Conservation (phyloP, 495 filamentous ascomycete species). For the Viridothelium virens region DNA sequence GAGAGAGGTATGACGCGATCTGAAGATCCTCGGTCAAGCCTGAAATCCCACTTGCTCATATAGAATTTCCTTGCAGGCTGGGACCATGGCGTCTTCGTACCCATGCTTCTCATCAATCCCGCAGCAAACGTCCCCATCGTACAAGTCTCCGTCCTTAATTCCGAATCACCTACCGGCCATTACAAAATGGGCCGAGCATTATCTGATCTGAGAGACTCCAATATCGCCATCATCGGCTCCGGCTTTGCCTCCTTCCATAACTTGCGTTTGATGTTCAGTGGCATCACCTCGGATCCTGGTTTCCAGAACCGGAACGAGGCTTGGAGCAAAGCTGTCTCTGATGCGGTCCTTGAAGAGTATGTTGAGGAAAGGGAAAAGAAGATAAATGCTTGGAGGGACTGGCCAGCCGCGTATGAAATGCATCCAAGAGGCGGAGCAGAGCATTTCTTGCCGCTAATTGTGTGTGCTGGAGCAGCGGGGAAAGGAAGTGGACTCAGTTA, state of each 20-base stretch:
- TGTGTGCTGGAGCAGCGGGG: slow-evolving; percentile 30
- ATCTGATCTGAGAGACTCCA: slow-evolving; percentile 22
- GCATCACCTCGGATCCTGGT: slow-evolving; percentile 13
- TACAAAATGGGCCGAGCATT: slow-evolving; percentile 31
- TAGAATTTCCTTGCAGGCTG: slow-evolving; percentile 21
- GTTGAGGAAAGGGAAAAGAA: slow-evolving; percentile 20
- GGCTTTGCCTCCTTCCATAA: slow-evolving; percentile 34
- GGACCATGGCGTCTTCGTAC: slow-evolving; percentile 40
- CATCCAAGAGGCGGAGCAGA: slow-evolving; percentile 32
- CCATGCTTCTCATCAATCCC: slow-evolving; percentile 31
- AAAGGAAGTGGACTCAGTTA: slow-evolving; percentile 29
- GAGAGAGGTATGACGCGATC: slow-evolving; percentile 21
- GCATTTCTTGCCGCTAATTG: slow-evolving; percentile 33
- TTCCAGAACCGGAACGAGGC: slow-evolving; percentile 24
- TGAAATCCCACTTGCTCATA: background rate
- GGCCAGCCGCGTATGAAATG: slow-evolving; percentile 29
- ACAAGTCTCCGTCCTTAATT: slow-evolving; percentile 31
- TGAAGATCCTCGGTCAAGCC: background rate
- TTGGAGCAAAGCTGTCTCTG: slow-evolving; percentile 27
- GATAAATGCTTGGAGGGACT: slow-evolving; percentile 28
- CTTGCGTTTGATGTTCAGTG: slow-evolving; percentile 28
- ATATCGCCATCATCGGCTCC: slow-evolving; percentile 32
- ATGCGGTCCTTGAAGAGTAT: slow-evolving; percentile 21
- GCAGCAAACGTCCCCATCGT: slow-evolving; percentile 30
- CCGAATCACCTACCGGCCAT: slow-evolving; percentile 27